Conservation (phyloP, 306 rosid species). For the Lotus japonicus region DNA sequence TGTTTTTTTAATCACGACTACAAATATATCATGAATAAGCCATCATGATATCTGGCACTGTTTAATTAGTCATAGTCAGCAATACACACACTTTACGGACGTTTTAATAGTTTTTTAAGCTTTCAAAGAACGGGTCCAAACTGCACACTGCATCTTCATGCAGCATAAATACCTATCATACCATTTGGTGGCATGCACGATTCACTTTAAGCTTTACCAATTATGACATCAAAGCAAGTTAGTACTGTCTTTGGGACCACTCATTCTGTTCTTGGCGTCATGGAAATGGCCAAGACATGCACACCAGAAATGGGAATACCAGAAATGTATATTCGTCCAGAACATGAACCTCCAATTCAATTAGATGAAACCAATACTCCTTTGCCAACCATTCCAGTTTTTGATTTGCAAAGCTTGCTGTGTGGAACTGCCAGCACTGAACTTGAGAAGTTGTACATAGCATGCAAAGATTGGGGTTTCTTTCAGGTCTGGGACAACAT, state of each 20-base stretch:
- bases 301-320: slow-evolving; percentile 30
- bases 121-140: slow-evolving; percentile 14
- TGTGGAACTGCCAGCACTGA: slow-evolving; percentile 17
- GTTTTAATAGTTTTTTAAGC: neutral
- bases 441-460: slow-evolving; percentile 39
- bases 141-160: neutral
- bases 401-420: slow-evolving; percentile 38
- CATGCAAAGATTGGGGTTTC: slow-evolving; percentile 80
- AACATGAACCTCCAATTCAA: slow-evolving; percentile 26
- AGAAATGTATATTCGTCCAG: slow-evolving; percentile 32
- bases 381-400: slow-evolving; percentile 37
- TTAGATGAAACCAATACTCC: slow-evolving; percentile 10
- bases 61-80: neutral
- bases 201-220: neutral
- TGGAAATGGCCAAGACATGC: slow-evolving; percentile 14
- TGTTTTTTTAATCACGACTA: too few species aligned
- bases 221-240: slow-evolving; percentile 15
- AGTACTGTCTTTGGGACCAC: slow-evolving; percentile 8
- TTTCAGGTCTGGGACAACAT: slow-evolving; percentile 47
- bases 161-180: slow-evolving; percentile 9
- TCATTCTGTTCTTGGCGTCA: slow-evolving; percentile 30
- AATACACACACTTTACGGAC: neutral
- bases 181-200: neutral
- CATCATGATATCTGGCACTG: too few species aligned
- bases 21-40: too few species aligned